Evolutionary conservation across 1,139 yeast genomes (phyloP).

Genomic region (Scheffersomyces illinoinensis): DNA sequence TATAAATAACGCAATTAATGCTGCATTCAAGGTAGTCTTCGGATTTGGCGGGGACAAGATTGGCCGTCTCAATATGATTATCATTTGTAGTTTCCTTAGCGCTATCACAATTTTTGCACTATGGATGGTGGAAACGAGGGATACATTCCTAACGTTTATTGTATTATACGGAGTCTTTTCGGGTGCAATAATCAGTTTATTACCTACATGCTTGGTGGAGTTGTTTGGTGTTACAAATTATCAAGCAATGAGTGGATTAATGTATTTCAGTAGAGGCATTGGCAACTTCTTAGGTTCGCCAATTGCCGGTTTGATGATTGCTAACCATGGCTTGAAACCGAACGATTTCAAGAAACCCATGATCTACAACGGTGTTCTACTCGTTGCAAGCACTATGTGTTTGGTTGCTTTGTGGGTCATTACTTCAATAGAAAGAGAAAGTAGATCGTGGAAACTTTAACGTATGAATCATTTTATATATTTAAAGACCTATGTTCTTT

Average conservation of each 20-base stretch:
- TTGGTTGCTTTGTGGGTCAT: constrained; percentile 9
- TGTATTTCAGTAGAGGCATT: constrained; percentile 32
- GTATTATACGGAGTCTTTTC: constrained; percentile 37
- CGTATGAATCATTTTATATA: not conserved
- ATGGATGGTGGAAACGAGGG: constrained; percentile 30
- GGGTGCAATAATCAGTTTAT: constrained; percentile 38
- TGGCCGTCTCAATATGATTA: constrained; percentile 40
- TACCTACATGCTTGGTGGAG: constrained; percentile 42
- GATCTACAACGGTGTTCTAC: constrained; percentile 25
- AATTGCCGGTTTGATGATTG: constrained; percentile 30
- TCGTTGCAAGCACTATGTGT: constrained; percentile 20
- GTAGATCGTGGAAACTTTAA: not conserved
- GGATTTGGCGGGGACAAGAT: constrained; percentile 37
- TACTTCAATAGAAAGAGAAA: not conserved
- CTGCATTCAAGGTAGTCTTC: constrained; percentile 35
- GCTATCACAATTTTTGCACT: constrained; percentile 31
- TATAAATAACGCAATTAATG: constrained; percentile 41
- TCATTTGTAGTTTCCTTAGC: constrained; percentile 33
- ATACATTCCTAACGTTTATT: constrained; percentile 36
- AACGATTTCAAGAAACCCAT: constrained; percentile 23
- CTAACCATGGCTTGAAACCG: constrained; percentile 12
- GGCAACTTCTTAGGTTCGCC: constrained; percentile 36
- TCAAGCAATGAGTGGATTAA: constrained; percentile 24
- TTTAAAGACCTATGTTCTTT: not conserved
- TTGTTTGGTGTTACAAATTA: constrained; percentile 36